A percentile compares a stretch with the other conserved stretches of the same genome.
Evolutionary conservation across 1,139 yeast genomes (phyloP).

Genomic region (Hanseniaspora sp.): DNA sequence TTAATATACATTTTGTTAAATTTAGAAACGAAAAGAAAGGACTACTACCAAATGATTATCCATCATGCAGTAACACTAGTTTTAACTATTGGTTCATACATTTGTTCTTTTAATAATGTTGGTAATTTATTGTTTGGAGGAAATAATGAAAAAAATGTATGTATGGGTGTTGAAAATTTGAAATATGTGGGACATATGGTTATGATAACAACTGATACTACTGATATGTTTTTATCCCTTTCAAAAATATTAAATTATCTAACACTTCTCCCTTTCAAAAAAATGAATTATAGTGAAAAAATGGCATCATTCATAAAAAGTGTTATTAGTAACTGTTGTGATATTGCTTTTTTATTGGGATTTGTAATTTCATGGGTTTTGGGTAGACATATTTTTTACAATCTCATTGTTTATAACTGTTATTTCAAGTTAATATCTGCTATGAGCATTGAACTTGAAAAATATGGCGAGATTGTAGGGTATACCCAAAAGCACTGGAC

Average conservation of each 20-base stretch:
- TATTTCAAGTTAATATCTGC: slow-evolving; percentile 20
- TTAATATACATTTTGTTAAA: slow-evolving; percentile 49
- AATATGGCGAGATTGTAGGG: slow-evolving; percentile 21
- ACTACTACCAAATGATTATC: slow-evolving; percentile 72
- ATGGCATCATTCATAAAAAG: background rate
- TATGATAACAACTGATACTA: slow-evolving; percentile 70
- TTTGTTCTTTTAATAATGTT: slow-evolving; percentile 58
- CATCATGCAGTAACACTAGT: slow-evolving; percentile 75
- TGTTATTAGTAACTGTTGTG: slow-evolving; percentile 41
- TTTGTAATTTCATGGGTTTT: slow-evolving; percentile 62
- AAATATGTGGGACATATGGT: slow-evolving; percentile 40
- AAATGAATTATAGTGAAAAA: background rate
- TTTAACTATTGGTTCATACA: slow-evolving; percentile 61
- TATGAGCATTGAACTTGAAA: background rate
- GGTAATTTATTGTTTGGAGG: slow-evolving; percentile 33
- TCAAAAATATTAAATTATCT: slow-evolving; percentile 75
- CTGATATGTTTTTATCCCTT: slow-evolving; percentile 56
- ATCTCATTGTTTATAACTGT: slow-evolving; percentile 35
- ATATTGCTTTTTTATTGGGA: slow-evolving; percentile 47
- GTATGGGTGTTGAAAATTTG: slow-evolving; percentile 11
- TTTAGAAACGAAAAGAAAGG: slow-evolving; percentile 70
- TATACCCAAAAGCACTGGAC: slow-evolving; percentile 30
- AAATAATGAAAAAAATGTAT: background rate
- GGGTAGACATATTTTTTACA: slow-evolving; percentile 64
- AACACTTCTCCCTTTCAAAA: slow-evolving; percentile 33